These are phyloP conservation scores for Aspergillus pseudoglaucus DNA, from an alignment of 2,329 filamentous ascomycete genomes.

Conservation along the genomic window DNA sequence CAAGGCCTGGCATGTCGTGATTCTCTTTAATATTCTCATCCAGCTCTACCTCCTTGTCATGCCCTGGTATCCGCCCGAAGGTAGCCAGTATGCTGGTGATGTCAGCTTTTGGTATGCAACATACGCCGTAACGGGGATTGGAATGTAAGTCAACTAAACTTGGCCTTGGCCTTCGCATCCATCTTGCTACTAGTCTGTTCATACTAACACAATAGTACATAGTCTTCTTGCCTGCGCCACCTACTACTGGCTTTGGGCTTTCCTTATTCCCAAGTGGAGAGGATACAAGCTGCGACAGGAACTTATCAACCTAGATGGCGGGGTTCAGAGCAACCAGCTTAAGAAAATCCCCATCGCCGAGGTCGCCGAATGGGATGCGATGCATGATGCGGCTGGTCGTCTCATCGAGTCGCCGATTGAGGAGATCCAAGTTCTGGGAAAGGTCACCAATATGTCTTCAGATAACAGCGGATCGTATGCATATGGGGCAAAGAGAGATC, in stretches of 20 bases:
- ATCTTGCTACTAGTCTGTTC: background rate
- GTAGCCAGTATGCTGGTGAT: slow-evolving; percentile 54
- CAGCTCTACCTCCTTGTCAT: slow-evolving; percentile 60
- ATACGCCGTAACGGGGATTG: slow-evolving; percentile 60
- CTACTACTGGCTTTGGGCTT: slow-evolving; percentile 57
- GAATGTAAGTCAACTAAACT: slow-evolving; percentile 45
- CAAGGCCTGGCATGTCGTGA: slow-evolving; percentile 51
- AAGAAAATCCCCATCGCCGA: slow-evolving; percentile 49
- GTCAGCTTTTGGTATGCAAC: slow-evolving; percentile 71
- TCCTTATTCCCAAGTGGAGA: slow-evolving; percentile 47
- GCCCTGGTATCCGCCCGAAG: slow-evolving; percentile 64
- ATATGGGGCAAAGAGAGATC: too few species aligned
- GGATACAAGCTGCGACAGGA: slow-evolving; percentile 53
- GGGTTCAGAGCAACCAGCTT: slow-evolving; percentile 44
- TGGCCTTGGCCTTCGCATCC: too few species aligned
- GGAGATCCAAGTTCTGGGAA: background rate
- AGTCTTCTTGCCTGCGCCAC: slow-evolving; percentile 49
- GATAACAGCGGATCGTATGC: too few species aligned
- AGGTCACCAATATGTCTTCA: too few species aligned
- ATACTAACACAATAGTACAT: background rate
- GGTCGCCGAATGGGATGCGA: slow-evolving; percentile 51
- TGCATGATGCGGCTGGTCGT: slow-evolving; percentile 47
- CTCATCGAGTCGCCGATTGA: background rate
- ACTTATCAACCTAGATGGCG: slow-evolving; percentile 46
- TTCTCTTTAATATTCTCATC: slow-evolving; percentile 55